Conservation (phyloP, 2,329 filamentous ascomycete genomes). For the Massarina eburnea region DNA sequence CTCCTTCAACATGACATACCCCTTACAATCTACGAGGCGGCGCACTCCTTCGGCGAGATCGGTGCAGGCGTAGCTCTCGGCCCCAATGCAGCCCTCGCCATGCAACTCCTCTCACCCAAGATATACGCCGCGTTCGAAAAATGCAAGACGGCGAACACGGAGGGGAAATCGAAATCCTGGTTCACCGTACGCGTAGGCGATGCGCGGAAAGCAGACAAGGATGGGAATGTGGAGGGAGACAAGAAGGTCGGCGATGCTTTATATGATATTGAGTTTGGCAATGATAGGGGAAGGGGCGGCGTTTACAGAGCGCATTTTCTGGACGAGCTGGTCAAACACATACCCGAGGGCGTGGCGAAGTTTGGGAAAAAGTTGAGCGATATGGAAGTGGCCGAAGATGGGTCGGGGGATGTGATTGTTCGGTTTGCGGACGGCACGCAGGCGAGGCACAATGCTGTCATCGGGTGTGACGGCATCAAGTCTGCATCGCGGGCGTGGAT, state of each 20-base stretch:
- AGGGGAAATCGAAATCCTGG: conserved; percentile 24
- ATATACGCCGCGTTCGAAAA: conserved; percentile 44
- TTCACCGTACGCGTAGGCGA: conserved; percentile 39
- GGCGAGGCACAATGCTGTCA: conserved; percentile 52
- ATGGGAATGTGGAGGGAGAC: conserved; percentile 27
- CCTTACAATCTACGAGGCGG: conserved; percentile 60
- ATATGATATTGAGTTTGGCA: conserved; percentile 30
- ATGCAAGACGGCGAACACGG: conserved; percentile 44
- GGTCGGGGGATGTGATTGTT: conserved; percentile 39
- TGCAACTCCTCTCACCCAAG: conserved; percentile 55
- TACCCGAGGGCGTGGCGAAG: conserved; percentile 48
- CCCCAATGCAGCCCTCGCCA: conserved; percentile 57
- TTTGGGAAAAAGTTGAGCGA: conserved; percentile 47
- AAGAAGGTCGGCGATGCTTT: conserved; percentile 33
- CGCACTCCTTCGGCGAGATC: conserved; percentile 57
- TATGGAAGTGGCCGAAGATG: conserved; percentile 30
- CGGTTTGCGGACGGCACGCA: conserved; percentile 52
- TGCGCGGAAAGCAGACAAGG: conserved; percentile 30
- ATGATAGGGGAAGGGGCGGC: conserved; percentile 31
- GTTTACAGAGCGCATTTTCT: conserved; percentile 55
- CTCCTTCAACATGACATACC: conserved; percentile 51
- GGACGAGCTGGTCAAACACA: conserved; percentile 52
- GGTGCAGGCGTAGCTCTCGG: conserved; percentile 61
- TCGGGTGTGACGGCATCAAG: conserved; percentile 69
- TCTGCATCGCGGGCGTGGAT: conserved; percentile 58